These are phyloP conservation scores for Malus sieversii DNA, from an alignment of 306 rosid species.

Conservation along the genomic window DNA sequence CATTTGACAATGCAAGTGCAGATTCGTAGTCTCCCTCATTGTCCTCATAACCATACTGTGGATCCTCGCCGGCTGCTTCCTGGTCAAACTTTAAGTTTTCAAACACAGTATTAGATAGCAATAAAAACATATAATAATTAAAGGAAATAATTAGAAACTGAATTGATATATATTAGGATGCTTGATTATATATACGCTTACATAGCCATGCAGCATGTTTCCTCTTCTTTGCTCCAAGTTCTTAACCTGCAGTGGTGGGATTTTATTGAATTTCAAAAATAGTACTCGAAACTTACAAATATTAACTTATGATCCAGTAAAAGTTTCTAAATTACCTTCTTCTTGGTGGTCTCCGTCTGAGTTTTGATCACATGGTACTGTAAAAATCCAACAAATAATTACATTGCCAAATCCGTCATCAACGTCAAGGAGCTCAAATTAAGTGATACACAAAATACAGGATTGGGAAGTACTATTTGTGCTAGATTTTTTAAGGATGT, in stretches of 20 bases:
- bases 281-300: not conserved
- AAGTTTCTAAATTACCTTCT: constrained; percentile 39
- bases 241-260: constrained; percentile 32
- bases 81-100: constrained; percentile 7
- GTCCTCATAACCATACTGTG: constrained; percentile 44
- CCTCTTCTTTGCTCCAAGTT: constrained; percentile 39
- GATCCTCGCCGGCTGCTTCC: constrained; percentile 56
- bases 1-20: constrained; percentile 45
- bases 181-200: constrained; percentile 10
- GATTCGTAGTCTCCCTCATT: constrained; percentile 45
- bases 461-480: too few species aligned
- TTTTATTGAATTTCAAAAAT: not conserved
- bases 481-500: too few species aligned
- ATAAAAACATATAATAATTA: not conserved
- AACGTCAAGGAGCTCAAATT: not conserved
- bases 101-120: not conserved
- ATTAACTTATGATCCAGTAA: not conserved
- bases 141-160: not conserved
- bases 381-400: constrained; percentile 1
- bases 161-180: not conserved
- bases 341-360: constrained; percentile 40
- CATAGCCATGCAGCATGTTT: constrained; percentile 40
- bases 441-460: too few species aligned
- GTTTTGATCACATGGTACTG: constrained; percentile 65
- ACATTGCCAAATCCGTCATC: not conserved